Conservation (phyloP, 1,139 yeast genomes). For the Debaryomycetaceae sp. region DNA sequence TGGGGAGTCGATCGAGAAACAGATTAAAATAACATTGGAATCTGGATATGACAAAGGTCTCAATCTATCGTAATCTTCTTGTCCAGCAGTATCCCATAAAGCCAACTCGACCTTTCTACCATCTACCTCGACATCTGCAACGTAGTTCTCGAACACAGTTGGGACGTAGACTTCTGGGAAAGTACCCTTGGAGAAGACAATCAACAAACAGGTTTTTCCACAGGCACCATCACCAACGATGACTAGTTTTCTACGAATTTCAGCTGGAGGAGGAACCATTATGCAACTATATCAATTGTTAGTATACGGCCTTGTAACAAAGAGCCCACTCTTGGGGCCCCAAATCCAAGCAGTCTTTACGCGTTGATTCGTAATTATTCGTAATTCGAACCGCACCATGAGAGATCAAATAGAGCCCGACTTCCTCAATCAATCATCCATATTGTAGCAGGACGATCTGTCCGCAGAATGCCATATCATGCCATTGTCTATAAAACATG, state of each 20-base stretch:
- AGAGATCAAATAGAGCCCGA: too few species aligned
- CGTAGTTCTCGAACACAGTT: slow-evolving; percentile 92
- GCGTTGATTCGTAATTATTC: too few species aligned
- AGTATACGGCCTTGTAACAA: slow-evolving; percentile 1
- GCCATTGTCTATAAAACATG: too few species aligned
- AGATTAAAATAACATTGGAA: slow-evolving; percentile 85
- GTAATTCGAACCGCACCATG: too few species aligned
- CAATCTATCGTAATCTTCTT: slow-evolving; percentile 93
- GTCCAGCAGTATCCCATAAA: slow-evolving; percentile 98
- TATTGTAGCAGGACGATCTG: too few species aligned
- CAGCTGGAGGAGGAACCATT: slow-evolving; percentile 56
- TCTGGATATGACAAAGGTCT: slow-evolving; percentile 94
- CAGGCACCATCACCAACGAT: slow-evolving; percentile 88
- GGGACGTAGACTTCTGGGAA: slow-evolving; percentile 97
- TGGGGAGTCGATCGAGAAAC: slow-evolving; percentile 89
- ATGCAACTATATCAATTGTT: slow-evolving; percentile 10
- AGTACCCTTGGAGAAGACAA: slow-evolving; percentile 89
- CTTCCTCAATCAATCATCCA: too few species aligned
- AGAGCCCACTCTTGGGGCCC: background rate
- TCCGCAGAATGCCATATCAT: too few species aligned
- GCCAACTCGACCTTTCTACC: slow-evolving; percentile 94
- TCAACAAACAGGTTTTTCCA: slow-evolving; percentile 80
- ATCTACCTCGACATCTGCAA: slow-evolving; percentile 90
- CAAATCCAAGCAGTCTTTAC: too few species aligned
- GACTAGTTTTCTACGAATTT: slow-evolving; percentile 75